Evolutionary conservation across 1,139 yeast genomes (phyloP), one percentile per base, ranked within the genome.

Genomic region (Magnusiomyces ingens): DNA sequence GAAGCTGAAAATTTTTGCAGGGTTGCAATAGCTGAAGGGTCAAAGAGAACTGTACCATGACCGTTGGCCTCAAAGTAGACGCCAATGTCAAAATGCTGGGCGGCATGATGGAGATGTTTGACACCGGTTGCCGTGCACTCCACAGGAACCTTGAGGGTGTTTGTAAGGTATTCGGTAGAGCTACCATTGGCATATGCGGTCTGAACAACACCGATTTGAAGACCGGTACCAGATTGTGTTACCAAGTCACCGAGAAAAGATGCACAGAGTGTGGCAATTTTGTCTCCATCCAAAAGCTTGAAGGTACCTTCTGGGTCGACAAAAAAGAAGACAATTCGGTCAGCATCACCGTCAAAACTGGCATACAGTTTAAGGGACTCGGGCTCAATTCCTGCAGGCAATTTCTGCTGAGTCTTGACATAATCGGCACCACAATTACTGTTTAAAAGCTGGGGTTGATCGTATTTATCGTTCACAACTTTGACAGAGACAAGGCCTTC

Each of bases 31-130:
- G 74, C 88, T 18, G 77, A 76, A 0, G 79, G 76, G 5, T 87
- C 80, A 66, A 93, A 94, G 19, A 90, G 73, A 3, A 93, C 95
- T 0, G 99, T 94, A 13, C 99, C 99, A 65, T 93, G 99, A n/a
- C 99, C 99, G 66, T 93, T 93, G 52, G 99, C 99, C 73, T 93
- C 99, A 64, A 93, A 93, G 70, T 94, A 93, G 21, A 93, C 83
- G 22, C 99, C 99, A 59, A 93, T 78, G 64, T 90, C 98, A 65
- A 80, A 93, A 53, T 81, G 77, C 58, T 80, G 82, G 1, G 96
- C 95, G 22, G 85, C 86, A 63, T 87, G 95, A 67, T 94, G 99
- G 60, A 94, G 75, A 70, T 93, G 96, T 71, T 93, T 93, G 45
- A 93, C 99, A 45, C 99, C 99, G 1, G 99, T 93, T 46, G 96